Evolutionary conservation across 169 alveolate species (phyloP), one percentile per base, ranked within the genome.

Genomic region (Plasmodium falciparum): DNA sequence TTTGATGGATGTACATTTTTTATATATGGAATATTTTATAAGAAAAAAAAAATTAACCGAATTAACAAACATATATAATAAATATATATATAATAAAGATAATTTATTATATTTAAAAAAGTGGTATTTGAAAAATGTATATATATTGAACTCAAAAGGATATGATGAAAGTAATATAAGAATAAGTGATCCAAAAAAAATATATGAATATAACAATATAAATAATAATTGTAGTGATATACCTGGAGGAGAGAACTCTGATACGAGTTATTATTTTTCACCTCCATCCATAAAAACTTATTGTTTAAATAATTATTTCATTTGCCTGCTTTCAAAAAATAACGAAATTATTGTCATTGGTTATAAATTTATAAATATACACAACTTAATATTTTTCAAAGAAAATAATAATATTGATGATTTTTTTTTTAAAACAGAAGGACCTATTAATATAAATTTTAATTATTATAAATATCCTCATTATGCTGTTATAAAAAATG

Each of bases 11-110:
- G 50, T 71, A 20, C 54, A 56, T 13, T 71, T 80, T 56, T 71
- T 80, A 8, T 69, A 80, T 50, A 54, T 71, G 24, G 90, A 80
- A 71, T 80, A 71, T 73, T 67, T 61, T 47, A 80, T 80, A 33
- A 17, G 83, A 9, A 80, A 56, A 47, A 80, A 69, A 49, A 80
- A 49, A 13, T 6, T 66, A 1, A 5, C 50, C 0, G 59, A 80
- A 33, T 1, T 80, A 5, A 22, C 56, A 59, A 49, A 39, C 11
- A 26, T 52, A 15, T 54, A 62, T 33, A 33, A 33, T 80, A 80
- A 69, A 61, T 58, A 54, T 43, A 71, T 80, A 20, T 80, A 61
- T 20, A 20, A 80, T 33, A 67, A 71, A 62, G 52, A 62, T 15
- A 66, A 52, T 26, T 59, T 56, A 22, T 20, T 54, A 15, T 80